Percentiles rank a stretch among this genome's conserved stretches.
phyloP scores from a whole-genome alignment of 2,329 filamentous ascomycete genomes.

The Teratosphaeria destructans region DNA sequence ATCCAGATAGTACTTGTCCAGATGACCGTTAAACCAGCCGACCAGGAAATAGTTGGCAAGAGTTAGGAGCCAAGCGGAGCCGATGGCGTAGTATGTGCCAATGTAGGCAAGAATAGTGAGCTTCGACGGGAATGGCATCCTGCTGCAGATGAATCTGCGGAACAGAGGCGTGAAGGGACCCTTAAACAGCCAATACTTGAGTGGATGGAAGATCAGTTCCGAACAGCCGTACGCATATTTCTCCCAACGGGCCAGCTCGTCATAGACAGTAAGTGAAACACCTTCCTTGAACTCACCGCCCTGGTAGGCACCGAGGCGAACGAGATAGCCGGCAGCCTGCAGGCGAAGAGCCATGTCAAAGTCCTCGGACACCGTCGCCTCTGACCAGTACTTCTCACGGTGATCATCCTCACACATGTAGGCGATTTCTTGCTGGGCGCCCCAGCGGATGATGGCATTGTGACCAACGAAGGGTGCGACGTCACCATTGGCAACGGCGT shows the following conservation, averaged over 20 bases:
- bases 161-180: conserved; percentile 75
- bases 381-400: conserved; percentile 68
- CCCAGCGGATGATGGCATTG: conserved; percentile 67
- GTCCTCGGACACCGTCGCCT: conserved; percentile 69
- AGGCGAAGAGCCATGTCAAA: conserved; percentile 74
- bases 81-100: conserved; percentile 71
- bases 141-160: conserved; percentile 60
- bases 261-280: conserved; percentile 73
- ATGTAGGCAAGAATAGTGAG: conserved; percentile 68
- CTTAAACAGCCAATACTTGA: conserved; percentile 59
- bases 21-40: conserved; percentile 65
- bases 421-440: conserved; percentile 61
- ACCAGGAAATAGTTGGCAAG: conserved; percentile 64
- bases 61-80: conserved; percentile 64
- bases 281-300: conserved; percentile 74
- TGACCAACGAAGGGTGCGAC: conserved; percentile 74
- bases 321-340: conserved; percentile 61
- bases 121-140: conserved; percentile 66
- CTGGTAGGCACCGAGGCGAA: conserved; percentile 62
- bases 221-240: conserved; percentile 81
- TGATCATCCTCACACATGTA: conserved; percentile 60
- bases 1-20: conserved; percentile 73
- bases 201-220: conserved; percentile 69
- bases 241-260: conserved; percentile 76
- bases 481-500: conserved; percentile 66